Conservation (phyloP, 2,329 filamentous ascomycete genomes). For the Neofusicoccum sp. region DNA sequence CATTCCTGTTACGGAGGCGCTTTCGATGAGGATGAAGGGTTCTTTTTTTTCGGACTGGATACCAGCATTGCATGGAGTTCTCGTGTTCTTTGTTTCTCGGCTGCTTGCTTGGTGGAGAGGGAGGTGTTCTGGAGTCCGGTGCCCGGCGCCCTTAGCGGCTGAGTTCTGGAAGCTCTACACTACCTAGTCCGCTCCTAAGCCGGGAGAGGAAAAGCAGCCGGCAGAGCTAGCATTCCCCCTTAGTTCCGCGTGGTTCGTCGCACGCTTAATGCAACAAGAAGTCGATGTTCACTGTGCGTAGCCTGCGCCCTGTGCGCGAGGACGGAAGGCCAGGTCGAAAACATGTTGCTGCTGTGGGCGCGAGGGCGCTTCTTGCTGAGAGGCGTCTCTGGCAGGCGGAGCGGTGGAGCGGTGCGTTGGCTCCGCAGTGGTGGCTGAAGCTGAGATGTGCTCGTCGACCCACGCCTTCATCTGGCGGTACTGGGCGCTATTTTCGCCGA, state of each 20-base stretch:
- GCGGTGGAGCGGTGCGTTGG: background rate
- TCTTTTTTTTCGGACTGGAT: slow-evolving; percentile 14
- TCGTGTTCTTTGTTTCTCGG: slow-evolving; percentile 17
- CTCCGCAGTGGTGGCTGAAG: slow-evolving; percentile 26
- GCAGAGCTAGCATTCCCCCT: slow-evolving; percentile 5
- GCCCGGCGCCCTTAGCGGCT: slow-evolving; percentile 13
- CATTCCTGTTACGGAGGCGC: background rate
- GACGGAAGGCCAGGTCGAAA: slow-evolving; percentile 21
- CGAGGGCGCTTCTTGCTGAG: background rate
- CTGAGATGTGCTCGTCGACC: slow-evolving; percentile 34
- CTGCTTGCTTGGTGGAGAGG: slow-evolving; percentile 9
- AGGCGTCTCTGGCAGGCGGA: background rate
- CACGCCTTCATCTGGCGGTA: slow-evolving; percentile 35
- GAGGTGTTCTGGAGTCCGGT: slow-evolving; percentile 9
- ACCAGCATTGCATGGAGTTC: slow-evolving; percentile 22
- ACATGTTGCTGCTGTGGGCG: slow-evolving; percentile 7
- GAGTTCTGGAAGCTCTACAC: slow-evolving; percentile 12
- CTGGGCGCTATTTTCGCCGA: slow-evolving; percentile 35
- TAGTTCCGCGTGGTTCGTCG: slow-evolving; percentile 5
- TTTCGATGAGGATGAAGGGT: background rate
- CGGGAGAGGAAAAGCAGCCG: slow-evolving; percentile 3
- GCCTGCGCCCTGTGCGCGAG: slow-evolving; percentile 9
- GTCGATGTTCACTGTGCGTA: slow-evolving; percentile 7
- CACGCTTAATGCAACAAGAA: slow-evolving; percentile 16
- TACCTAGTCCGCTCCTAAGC: slow-evolving; percentile 1